Evolutionary conservation across 2,329 filamentous ascomycete genomes (phyloP), one percentile per base, ranked within the genome.

Genomic region (Cordyceps javanica): DNA sequence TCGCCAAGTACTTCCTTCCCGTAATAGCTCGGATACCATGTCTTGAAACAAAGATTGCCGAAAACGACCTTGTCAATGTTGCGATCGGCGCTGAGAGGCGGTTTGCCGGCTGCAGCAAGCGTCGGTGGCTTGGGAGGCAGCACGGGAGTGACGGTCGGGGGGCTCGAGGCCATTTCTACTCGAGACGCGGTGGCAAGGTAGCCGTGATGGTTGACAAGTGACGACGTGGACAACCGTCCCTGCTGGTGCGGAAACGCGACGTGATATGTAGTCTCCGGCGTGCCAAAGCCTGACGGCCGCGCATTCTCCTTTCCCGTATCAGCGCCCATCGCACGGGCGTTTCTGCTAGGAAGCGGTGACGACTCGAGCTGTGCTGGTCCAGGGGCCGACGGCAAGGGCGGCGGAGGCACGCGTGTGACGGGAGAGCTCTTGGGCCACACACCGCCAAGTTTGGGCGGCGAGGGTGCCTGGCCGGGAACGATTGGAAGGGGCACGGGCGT

Each of bases 11-110:
- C 75, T 57, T 86, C 91, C 77, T 82, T 96, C 74, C 78, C 79
- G 70, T 97, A 96, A 71, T 92, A 94, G 16, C 90, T 95, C 8
- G 91, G 90, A 70, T 94, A 97, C 91, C 92, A 96, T 3, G 92
- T 89, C 65, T 87, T 86, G 75, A 97, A 95, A 65, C 86, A 85
- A 32, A 94, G 79, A 65, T 91, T 85, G 5, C 92, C 93, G 60
- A 97, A 79, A 56, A 96, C 87, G 53, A 97, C 90, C 69, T 90
- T 89, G 68, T 91, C 85, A 62, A 97, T 88, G 70, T 95, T 96
- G 58, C 89, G 88, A 64, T 88, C 86, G 10, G 78, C 68, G 36
- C 72, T 71, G 1, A 71, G 73, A 6, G 74, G 72, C 1, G 71
- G 66, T 28, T 70, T 72, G 36, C 70, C 64, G 14, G 64, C 62